Evolutionary conservation across 1,284 basidiomycete genomes (phyloP), one percentile per base, ranked within the genome.

Genomic region (Ustilago curta): DNA sequence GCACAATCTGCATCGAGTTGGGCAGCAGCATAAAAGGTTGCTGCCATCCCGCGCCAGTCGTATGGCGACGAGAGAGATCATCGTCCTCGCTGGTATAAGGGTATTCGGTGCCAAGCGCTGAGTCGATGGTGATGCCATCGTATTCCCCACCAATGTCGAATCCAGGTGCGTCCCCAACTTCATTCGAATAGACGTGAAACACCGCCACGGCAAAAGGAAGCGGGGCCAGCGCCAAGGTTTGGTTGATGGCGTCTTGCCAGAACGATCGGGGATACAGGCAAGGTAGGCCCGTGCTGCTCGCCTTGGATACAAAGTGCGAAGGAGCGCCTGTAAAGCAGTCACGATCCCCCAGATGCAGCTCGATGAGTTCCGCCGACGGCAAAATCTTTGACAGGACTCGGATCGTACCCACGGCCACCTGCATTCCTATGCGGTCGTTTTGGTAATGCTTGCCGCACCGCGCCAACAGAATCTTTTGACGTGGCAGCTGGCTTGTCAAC

Each of bases 381-480:
- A 69, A 45, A 14, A 73, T 43, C 4, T 54, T 53, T 2, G 65
- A 53, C 25, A 65, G 23, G 12, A 73, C 27, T 0, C 37, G 27
- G 14, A 72, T 32, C 37, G 64, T 42, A 23, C 70, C 70, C 9
- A 54, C 21, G 0, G 64, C 64, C 8, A 72, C 44, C 43, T 37
- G 45, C 12, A 45, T 48, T 8, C 54, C 70, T 5, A 67, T 29
- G 2, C 70, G 70, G 31, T 72, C 70, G 31, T 72, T 72, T 32
- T 72, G 70, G 40, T 73, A 73, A 29, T 64, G 63, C 50, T 72
- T 72, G 60, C 64, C 64, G 53, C 70, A 72, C 14, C 70, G 52
- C 8, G 59, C 65, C 1, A 55, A 37, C 4, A 73, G 27, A 19
- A 73, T 42, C 21, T 42, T 57, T 19, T 69, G 61, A 3, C 60